These are phyloP conservation scores for Zea luxurians DNA, from an alignment of 176 grass and related monocot species.

Conservation along the genomic window DNA sequence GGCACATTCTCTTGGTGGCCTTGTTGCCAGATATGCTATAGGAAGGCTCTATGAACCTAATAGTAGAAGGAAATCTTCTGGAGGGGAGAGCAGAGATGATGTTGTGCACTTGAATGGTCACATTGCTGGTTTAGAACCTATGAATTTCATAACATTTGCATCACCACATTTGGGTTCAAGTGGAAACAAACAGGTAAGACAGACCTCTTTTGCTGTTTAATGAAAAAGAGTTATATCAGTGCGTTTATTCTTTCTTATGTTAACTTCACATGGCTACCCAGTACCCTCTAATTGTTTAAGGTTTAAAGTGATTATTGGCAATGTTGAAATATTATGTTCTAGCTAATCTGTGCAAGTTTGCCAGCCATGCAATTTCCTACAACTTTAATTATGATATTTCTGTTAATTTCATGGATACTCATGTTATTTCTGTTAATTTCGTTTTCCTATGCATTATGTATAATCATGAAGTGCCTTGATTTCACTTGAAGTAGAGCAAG, in stretches of 20 bases:
- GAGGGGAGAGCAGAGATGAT: conserved; percentile 45
- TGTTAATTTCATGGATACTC: conserved; percentile 1
- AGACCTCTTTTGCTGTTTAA: conserved; percentile 28
- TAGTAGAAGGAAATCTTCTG: conserved; percentile 28
- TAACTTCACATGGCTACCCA: conserved; percentile 13
- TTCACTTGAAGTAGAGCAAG: conserved; percentile 46
- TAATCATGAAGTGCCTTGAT: not conserved
- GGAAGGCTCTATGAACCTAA: conserved; percentile 78
- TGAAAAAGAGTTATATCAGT: conserved; percentile 22
- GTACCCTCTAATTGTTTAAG: not conserved
- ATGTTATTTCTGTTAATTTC: not conserved
- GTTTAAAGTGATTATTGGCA: conserved; percentile 26
- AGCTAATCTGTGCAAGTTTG: not conserved
- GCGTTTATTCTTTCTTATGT: conserved; percentile 16
- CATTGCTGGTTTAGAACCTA: conserved; percentile 85
- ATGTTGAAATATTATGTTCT: conserved; percentile 18
- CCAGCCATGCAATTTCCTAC: not conserved
- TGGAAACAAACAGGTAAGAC: conserved; percentile 84
- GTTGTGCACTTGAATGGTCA: conserved; percentile 45
- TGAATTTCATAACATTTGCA: conserved; percentile 99
- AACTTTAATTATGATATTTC: not conserved
- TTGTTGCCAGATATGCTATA: conserved; percentile 90
- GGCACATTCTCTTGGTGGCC: conserved; percentile 92
- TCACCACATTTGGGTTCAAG: conserved; percentile 98
- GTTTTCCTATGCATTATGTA: not conserved